phyloP scores from a whole-genome alignment of 345 rosid species.

The Erucastrum elatum region DNA sequence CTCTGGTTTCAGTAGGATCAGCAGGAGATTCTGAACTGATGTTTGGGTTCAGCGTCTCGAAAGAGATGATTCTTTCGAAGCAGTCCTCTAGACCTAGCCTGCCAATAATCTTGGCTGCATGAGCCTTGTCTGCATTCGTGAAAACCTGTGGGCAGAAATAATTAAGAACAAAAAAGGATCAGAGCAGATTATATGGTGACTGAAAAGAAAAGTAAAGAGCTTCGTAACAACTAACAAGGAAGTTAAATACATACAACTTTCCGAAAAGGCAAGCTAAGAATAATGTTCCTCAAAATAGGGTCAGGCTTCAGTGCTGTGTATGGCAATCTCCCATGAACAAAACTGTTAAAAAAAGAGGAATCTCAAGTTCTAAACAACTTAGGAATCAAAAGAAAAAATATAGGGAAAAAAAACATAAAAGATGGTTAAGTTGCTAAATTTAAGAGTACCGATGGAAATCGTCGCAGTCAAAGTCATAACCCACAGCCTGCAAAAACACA shows the following conservation, averaged over 20 bases:
- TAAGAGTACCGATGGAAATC: too few species aligned
- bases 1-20: conserved; percentile 32
- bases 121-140: conserved; percentile 82
- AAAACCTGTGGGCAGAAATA: conserved; percentile 48
- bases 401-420: too few species aligned
- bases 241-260: conserved; percentile 61
- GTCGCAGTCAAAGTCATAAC: too few species aligned
- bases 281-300: conserved; percentile 68
- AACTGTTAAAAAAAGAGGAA: conserved; percentile 44
- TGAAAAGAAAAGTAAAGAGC: background rate
- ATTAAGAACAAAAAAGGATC: background rate
- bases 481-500: too few species aligned
- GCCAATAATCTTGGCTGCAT: conserved; percentile 65
- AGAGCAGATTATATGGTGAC: background rate
- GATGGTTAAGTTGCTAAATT: too few species aligned
- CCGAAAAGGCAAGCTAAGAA: conserved; percentile 77
- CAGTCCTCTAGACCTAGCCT: conserved; percentile 90
- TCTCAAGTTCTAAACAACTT: background rate
- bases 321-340: conserved; percentile 91
- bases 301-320: conserved; percentile 79
- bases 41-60: conserved; percentile 77
- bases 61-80: conserved; percentile 80
- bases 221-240: background rate
- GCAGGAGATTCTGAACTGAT: conserved; percentile 38
- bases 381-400: too few species aligned